phyloP scores from a whole-genome alignment of 345 rosid species.

The Rhodomyrtus tomentosa region DNA sequence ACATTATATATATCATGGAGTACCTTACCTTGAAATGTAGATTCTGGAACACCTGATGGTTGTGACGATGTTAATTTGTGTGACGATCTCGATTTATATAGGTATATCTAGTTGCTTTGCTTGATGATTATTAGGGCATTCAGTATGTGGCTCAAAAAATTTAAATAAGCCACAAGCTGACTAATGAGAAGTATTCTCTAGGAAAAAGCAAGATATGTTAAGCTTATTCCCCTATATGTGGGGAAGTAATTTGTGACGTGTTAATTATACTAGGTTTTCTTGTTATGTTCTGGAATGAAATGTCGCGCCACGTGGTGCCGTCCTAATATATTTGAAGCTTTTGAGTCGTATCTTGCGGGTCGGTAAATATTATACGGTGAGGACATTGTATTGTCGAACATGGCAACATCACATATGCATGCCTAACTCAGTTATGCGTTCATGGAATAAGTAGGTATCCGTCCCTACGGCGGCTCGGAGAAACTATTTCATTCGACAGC shows the following conservation, averaged over 20 bases:
- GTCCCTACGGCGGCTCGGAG: background rate
- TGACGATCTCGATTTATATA: background rate
- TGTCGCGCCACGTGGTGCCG: too few relatives aligned
- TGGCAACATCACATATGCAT: background rate
- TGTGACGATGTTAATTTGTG: background rate
- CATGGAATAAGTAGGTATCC: background rate
- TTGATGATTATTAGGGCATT: background rate
- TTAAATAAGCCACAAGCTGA: background rate
- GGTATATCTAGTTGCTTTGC: background rate
- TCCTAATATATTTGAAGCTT: too few relatives aligned
- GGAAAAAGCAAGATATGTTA: background rate
- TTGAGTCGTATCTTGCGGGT: too few relatives aligned
- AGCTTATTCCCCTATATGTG: background rate
- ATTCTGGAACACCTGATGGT: background rate
- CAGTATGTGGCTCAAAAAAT: background rate
- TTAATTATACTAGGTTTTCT: background rate
- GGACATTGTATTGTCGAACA: too few relatives aligned
- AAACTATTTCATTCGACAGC: background rate
- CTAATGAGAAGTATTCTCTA: background rate
- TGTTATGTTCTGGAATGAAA: background rate
- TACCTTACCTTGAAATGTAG: background rate
- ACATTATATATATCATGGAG: background rate
- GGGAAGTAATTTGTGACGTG: background rate
- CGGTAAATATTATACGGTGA: too few relatives aligned
- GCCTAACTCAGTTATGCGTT: background rate